These are phyloP conservation scores for Cystofilobasidium bisporidii DNA, from an alignment of 768 basidiomycete species.

Conservation along the genomic window DNA sequence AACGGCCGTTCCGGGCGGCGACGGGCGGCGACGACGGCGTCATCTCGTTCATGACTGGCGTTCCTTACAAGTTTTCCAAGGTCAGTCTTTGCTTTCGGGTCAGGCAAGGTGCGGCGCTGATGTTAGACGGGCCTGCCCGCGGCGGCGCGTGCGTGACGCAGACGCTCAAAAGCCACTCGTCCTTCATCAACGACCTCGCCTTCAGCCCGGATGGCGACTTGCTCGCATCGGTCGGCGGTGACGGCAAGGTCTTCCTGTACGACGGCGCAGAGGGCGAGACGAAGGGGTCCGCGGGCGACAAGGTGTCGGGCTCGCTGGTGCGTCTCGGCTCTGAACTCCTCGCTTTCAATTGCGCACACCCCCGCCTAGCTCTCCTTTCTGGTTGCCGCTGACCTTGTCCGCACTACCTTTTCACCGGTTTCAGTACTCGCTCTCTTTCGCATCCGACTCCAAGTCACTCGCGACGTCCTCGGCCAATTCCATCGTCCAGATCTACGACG, in stretches of 20 bases:
- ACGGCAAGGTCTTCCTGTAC: constrained; percentile 72
- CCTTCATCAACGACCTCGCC: constrained; percentile 83
- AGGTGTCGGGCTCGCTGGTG: constrained; percentile 11
- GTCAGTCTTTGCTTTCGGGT: no score
- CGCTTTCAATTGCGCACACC: no score
- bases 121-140: no score
- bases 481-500: constrained; percentile 23
- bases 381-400: neutral
- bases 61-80: constrained; percentile 83
- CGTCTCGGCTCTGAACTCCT: no score
- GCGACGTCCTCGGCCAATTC: constrained; percentile 26
- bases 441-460: constrained; percentile 23
- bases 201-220: constrained; percentile 70
- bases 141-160: no score
- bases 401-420: no score
- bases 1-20: constrained; percentile 81
- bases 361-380: neutral
- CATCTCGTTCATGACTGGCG: constrained; percentile 77
- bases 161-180: constrained; percentile 78
- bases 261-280: constrained; percentile 82
- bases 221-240: constrained; percentile 82
- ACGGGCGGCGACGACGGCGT: constrained; percentile 75
- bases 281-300: constrained; percentile 43
- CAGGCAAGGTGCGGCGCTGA: no score
- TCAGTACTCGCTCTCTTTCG: constrained; percentile 25